Evolutionary conservation across 2,329 filamentous ascomycete species (phyloP).

Genomic region (Neocatenulostroma microsporum): DNA sequence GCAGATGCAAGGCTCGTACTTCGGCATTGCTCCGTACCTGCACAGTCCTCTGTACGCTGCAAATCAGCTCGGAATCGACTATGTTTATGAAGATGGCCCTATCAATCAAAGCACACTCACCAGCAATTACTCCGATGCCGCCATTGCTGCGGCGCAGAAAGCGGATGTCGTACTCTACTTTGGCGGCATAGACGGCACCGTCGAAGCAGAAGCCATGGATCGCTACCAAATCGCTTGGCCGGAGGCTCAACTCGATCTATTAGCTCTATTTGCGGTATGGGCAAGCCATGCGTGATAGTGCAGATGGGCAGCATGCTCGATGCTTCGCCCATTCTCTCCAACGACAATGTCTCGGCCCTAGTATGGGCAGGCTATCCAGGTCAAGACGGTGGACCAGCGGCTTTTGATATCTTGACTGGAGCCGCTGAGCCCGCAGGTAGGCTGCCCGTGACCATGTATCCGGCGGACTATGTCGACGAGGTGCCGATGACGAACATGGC

Average conservation of each 20-base stretch:
- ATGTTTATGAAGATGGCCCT: slow-evolving; percentile 38
- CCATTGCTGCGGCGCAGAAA: slow-evolving; percentile 8
- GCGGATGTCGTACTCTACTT: slow-evolving; percentile 49
- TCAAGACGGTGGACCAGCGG: slow-evolving; percentile 50
- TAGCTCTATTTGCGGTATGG: slow-evolving; percentile 40
- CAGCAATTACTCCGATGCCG: slow-evolving; percentile 7
- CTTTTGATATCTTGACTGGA: slow-evolving; percentile 49
- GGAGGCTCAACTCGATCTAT: slow-evolving; percentile 44
- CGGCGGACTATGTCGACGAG: slow-evolving; percentile 42
- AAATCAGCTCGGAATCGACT: slow-evolving; percentile 34
- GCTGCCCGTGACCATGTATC: slow-evolving; percentile 40
- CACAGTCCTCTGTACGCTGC: slow-evolving; percentile 48
- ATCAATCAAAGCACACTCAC: slow-evolving; percentile 33
- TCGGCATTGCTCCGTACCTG: slow-evolving; percentile 49
- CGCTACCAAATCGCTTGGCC: slow-evolving; percentile 47
- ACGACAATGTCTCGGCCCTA: slow-evolving; percentile 44
- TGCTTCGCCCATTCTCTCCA: slow-evolving; percentile 41
- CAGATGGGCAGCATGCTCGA: slow-evolving; percentile 49
- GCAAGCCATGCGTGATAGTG: slow-evolving; percentile 47
- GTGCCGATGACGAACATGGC: slow-evolving; percentile 51
- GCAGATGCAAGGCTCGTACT: slow-evolving; percentile 55
- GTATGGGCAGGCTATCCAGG: slow-evolving; percentile 55
- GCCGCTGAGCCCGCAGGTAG: slow-evolving; percentile 42
- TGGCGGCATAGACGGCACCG: slow-evolving; percentile 47
- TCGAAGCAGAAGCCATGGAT: slow-evolving; percentile 48